Evolutionary conservation across 2,329 filamentous ascomycete genomes (phyloP), one percentile per base, ranked within the genome.

Genomic region (Colletotrichum tofieldiae): DNA sequence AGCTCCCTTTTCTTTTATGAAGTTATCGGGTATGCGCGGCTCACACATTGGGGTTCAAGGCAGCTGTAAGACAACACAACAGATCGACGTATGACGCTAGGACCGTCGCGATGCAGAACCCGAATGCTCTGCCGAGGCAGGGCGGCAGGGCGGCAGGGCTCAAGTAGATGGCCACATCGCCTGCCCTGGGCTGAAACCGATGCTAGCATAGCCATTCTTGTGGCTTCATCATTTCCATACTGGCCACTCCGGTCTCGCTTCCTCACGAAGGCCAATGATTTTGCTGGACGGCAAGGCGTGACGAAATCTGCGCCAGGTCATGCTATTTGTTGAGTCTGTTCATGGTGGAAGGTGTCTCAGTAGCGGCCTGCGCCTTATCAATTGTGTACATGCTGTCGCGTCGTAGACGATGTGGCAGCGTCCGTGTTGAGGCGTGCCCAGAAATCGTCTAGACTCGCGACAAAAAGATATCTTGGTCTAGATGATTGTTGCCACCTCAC

Each of bases 161-260:
- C n/a, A 43, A 3, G 39, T 35, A 39, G 54, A 54, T 41, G 52
- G 26, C 59, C 66, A 32, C 54, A 55, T 43, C 47, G 59, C 59
- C 29, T 54, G 70, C 47, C 45, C 58, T 23, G 37, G 54, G 54
- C 54, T 70, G 70, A 72, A 54, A 72, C 70, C 70, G 47, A 65
- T 59, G 39, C 29, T 32, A 54, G 41, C 51, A 61, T 52, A 41
- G 65, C 65, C 65, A n/a, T 69, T 37, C 37, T 64, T 39, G 70
- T 72, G 70, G 70, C 70, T 70, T 70, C 47, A 29, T 65, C 54
- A 43, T 65, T 29, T 43, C 52, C 59, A 69, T 43, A 55, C 64
- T 23, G 43, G 39, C 47, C 41, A 49, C 70, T 72, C 70, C 70
- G 70, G 59, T 72, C 70, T 72, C 65, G 70, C 65, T 60, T 41